Conservation (phyloP, 2,329 filamentous ascomycete species). For the Davidsoniella australis region DNA sequence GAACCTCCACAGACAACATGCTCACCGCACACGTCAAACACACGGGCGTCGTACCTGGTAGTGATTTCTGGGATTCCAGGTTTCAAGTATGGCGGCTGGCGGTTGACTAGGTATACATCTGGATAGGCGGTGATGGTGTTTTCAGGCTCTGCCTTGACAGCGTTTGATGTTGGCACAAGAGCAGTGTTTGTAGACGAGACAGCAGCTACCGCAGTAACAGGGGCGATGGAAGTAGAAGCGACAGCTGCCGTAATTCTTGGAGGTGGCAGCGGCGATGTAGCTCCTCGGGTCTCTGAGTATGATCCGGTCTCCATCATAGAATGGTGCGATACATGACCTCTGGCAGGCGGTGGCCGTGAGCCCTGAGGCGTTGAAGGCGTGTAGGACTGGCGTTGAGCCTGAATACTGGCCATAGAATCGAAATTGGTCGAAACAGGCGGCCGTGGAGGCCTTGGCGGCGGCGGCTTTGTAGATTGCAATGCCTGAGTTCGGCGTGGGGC, state of each 20-base stretch:
- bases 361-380: constrained; percentile 6
- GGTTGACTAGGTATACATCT: constrained; percentile 68
- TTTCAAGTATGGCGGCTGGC: constrained; percentile 60
- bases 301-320: constrained; percentile 5
- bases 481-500: constrained; percentile 4
- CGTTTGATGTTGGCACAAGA: constrained; percentile 1
- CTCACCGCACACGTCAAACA: constrained; percentile 77
- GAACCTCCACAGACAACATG: constrained; percentile 75
- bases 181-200: constrained; percentile 12
- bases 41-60: constrained; percentile 72
- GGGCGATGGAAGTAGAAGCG: constrained; percentile 10
- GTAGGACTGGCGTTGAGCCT: background rate
- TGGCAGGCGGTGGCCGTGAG: constrained; percentile 3
- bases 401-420: background rate
- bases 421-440: constrained; percentile 4
- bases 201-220: constrained; percentile 12
- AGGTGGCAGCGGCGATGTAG: constrained; percentile 4
- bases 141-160: constrained; percentile 24
- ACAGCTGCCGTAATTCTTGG: constrained; percentile 14
- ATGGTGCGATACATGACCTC: constrained; percentile 11
- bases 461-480: constrained; percentile 8
- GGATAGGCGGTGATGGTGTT: constrained; percentile 52
- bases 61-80: constrained; percentile 58
- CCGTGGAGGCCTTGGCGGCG: constrained; percentile 8
- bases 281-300: constrained; percentile 3